Base-by-base conservation (phyloP, 1,284 basidiomycete species). In the Somion occarium region DNA sequence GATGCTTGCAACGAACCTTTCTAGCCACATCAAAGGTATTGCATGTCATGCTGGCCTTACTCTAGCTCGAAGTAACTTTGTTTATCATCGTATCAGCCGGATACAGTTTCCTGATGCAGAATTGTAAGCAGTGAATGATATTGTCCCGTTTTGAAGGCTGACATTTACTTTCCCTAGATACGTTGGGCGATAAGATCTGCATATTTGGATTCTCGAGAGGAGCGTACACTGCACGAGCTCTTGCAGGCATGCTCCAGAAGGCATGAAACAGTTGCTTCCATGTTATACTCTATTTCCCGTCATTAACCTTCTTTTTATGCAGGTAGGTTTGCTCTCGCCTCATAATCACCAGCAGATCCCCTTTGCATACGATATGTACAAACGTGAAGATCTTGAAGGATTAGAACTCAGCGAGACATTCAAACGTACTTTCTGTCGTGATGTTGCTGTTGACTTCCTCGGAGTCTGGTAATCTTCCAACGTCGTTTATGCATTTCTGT, bases 181-280 rank as follows among this genome's bases (percentile, higher is more conserved):
- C 54, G 7, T 59, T 62, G 20, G 69, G 69, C 9, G 76, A 78
- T 55, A 69, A 71, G 43, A 76, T 75, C 27, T 73, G 72, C 55
- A 66, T 78, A 20, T 78, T 78, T 58, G 75, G 76, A 3, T 84
- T 83, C 60, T 80, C 76, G 15, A 72, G 81, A 4, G 81, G 82
- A 4, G 80, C 80, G 24, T 82, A 82, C 57, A 81, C 78, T 23
- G 59, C 59, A 24, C 51, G 54, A 46, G 73, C 71, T 44, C 58
- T 76, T 1, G 75, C 73, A 3, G 74, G 75, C 13, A 76, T 76
- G 73, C 54, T 76, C 25, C 73, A 75, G 54, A 75, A 76, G 57
- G 47, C 34, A 23, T n/a, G 26, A n/a, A n/a, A 15, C n/a, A n/a
- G n/a, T n/a, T n/a, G n/a, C n/a, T n/a, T n/a, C n/a, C n/a, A n/a